Evolutionary conservation across 1,139 yeast species (phyloP).

Genomic region (Pichia sp.): DNA sequence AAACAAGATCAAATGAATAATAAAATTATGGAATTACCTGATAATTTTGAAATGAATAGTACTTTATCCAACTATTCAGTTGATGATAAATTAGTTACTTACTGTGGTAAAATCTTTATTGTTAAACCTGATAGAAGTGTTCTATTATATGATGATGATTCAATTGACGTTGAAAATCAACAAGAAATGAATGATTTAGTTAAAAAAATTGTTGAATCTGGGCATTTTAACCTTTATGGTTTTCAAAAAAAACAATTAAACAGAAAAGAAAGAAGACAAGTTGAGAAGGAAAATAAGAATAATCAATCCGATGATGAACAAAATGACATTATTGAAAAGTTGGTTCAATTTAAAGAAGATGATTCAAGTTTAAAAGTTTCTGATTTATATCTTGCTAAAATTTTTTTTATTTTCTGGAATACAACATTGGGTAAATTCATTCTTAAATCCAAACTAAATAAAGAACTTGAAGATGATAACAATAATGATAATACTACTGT

Average conservation of each 20-base stretch:
- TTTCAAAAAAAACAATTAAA: conserved; percentile 13
- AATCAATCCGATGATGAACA: neutral
- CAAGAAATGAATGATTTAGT: conserved; percentile 11
- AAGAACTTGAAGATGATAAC: too few species aligned
- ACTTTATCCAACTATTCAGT: conserved; percentile 4
- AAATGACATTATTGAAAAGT: conserved; percentile 5
- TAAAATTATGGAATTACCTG: conserved; percentile 17
- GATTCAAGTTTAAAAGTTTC: conserved; percentile 2
- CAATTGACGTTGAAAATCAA: conserved; percentile 9
- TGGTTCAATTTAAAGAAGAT: conserved; percentile 12
- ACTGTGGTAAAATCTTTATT: conserved; percentile 17
- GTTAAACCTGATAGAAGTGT: conserved; percentile 18
- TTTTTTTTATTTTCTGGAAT: conserved; percentile 3
- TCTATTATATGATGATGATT: conserved; percentile 14
- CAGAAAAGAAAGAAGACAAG: conserved; percentile 18
- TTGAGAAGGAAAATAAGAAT: conserved; percentile 5
- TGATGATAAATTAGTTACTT: conserved; percentile 19
- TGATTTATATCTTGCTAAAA: conserved; percentile 4
- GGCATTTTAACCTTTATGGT: conserved; percentile 15
- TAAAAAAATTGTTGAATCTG: conserved; percentile 13
- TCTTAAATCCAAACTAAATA: too few species aligned
- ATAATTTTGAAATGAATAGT: conserved; percentile 5
- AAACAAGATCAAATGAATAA: conserved; percentile 1
- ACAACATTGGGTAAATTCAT: neutral
- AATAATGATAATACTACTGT: neutral